Percentiles rank a stretch among this genome's conserved stretches.
Conservation (phyloP, 2,329 filamentous ascomycete genomes). For the Beauveria bassiana region DNA sequence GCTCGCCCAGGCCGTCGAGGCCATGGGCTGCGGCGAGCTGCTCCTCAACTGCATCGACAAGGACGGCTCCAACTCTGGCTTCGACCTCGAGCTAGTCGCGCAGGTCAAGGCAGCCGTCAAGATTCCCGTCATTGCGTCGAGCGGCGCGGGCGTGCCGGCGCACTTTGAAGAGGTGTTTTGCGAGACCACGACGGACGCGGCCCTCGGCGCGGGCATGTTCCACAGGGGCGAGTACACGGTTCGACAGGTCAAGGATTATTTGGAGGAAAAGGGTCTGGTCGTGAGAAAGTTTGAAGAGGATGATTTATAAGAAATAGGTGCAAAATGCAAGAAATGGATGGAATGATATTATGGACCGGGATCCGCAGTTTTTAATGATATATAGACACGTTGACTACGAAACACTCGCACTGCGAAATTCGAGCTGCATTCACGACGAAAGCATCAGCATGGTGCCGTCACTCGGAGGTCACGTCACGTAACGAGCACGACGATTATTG, state of each 20-base stretch:
- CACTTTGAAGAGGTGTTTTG: slow-evolving; percentile 91
- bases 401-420: background rate
- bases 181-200: slow-evolving; percentile 81
- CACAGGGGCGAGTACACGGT: slow-evolving; percentile 94
- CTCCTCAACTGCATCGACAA: slow-evolving; percentile 96
- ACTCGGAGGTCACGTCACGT: too few species aligned
- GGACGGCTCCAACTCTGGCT: slow-evolving; percentile 89
- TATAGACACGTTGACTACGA: background rate
- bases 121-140: slow-evolving; percentile 93
- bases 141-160: slow-evolving; percentile 76
- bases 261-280: slow-evolving; percentile 62
- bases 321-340: too few species aligned
- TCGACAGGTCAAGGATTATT: slow-evolving; percentile 80
- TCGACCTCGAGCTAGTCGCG: slow-evolving; percentile 83
- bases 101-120: slow-evolving; percentile 81
- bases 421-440: background rate
- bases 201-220: slow-evolving; percentile 94
- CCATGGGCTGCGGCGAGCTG: slow-evolving; percentile 92
- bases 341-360: background rate
- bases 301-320: slow-evolving; percentile 21
- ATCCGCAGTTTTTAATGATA: background rate
- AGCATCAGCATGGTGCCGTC: too few species aligned
- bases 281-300: slow-evolving; percentile 80
- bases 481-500: too few species aligned
- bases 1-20: slow-evolving; percentile 81